These are phyloP conservation scores for Lagenaria siceraria DNA, from an alignment of 306 rosid species.

Conservation along the genomic window DNA sequence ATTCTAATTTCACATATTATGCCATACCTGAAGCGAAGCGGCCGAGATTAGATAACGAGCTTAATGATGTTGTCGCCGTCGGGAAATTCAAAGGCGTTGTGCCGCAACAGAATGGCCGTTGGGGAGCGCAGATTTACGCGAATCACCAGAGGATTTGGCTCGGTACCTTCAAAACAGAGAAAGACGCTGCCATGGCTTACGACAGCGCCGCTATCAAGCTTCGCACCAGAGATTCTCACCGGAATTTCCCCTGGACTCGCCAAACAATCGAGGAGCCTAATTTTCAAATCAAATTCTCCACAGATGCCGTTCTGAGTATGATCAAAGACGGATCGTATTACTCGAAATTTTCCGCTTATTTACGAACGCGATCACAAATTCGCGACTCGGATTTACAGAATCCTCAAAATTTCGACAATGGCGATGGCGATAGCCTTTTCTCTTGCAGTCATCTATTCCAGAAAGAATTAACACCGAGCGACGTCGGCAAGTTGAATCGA, in stretches of 20 bases:
- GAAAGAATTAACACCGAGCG: conserved; percentile 80
- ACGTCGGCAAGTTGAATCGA: conserved; percentile 76
- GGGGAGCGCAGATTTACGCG: conserved; percentile 89
- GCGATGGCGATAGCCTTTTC: conserved; percentile 17
- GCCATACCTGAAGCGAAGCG: neutral
- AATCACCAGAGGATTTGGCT: conserved; percentile 85
- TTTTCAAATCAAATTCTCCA: conserved; percentile 44
- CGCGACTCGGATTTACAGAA: neutral
- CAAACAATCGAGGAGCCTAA: conserved; percentile 39
- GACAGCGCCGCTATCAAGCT: conserved; percentile 73
- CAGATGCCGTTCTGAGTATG: conserved; percentile 45
- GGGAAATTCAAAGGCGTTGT: conserved; percentile 66
- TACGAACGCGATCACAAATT: conserved; percentile 9
- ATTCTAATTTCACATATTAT: neutral
- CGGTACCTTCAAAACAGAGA: conserved; percentile 66
- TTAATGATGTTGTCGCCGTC: neutral
- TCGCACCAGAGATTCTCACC: conserved; percentile 41
- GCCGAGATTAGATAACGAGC: neutral
- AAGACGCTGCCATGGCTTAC: conserved; percentile 77
- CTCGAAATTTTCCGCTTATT: conserved; percentile 39
- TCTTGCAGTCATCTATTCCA: conserved; percentile 46
- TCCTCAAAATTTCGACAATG: conserved; percentile 14
- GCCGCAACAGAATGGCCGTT: conserved; percentile 73
- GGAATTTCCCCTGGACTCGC: conserved; percentile 65
- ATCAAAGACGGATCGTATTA: conserved; percentile 69